Evolutionary conservation across 2,329 filamentous ascomycete genomes (phyloP), one percentile per base, ranked within the genome.

Genomic region (Celoporthe dispersa): DNA sequence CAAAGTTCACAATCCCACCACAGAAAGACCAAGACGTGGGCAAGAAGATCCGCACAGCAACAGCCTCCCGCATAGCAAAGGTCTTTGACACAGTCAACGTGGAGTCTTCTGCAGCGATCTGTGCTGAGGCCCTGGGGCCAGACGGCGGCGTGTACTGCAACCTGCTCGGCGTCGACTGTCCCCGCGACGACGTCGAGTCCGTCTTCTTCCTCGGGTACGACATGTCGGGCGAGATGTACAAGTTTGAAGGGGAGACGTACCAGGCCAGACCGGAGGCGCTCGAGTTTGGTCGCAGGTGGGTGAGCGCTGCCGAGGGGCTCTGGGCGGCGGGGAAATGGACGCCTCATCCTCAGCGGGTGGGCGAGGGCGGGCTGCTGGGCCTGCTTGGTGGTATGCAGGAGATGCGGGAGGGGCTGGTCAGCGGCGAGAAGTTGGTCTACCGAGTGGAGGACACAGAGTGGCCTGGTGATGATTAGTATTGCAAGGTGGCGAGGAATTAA

Each of bases 51-150:
- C 68, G 68, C 0, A 79, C 80, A 63, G 79, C 75, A 1, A 69
- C 85, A 0, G 83, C 85, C 73, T 80, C 77, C 63, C 76, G 84
- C 60, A 73, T 80, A 0, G 73, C 77, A 33, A 69, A 72, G 1
- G 53, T 73, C 25, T 78, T 66, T 41, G 68, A 69, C 33, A 66
- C 62, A 14, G 63, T 69, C 6, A 61, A 12, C 12, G 37, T 37
- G 0, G 11, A n/a, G 9, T 41, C 35, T 3, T 69, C 68, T 12
- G 68, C 68, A 4, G 55, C 39, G 2, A 69, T 69, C 14, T 69
- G 68, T n/a, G 68, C 68, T 1, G 41, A 57, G 11, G 68, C 39
- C 5, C 62, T 69, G 11, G 68, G 68, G n/a, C 5, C 55, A 1
- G 14, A 55, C 4, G 63, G 68, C 5, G 68, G 68, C 44, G 64